A percentile compares a stretch with the other conserved stretches of the same genome.
Conservation (phyloP, 345 rosid species). For the Salix koriyanagi region DNA sequence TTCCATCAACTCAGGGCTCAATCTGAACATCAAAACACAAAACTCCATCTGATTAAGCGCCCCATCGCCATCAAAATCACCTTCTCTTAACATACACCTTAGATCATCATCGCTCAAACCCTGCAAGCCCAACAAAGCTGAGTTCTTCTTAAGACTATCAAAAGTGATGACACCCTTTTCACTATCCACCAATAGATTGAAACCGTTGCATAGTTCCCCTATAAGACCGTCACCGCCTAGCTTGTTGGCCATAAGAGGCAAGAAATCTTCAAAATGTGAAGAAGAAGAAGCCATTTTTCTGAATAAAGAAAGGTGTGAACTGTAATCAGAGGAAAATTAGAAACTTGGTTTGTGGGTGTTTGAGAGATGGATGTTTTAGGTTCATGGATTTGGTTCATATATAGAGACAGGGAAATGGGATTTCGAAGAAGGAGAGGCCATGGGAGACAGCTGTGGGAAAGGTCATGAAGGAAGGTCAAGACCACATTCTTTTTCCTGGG, state of each 20-base stretch:
- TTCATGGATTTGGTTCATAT: neutral
- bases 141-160: slow-evolving; percentile 58
- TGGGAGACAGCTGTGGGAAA: slow-evolving; percentile 53
- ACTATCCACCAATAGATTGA: slow-evolving; percentile 57
- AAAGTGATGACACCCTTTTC: slow-evolving; percentile 70
- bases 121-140: slow-evolving; percentile 59
- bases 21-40: slow-evolving; percentile 84
- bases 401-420: slow-evolving; percentile 21
- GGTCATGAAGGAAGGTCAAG: slow-evolving; percentile 28
- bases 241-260: slow-evolving; percentile 74
- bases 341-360: neutral
- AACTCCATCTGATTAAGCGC: slow-evolving; percentile 87
- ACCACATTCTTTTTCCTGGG: neutral
- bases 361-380: neutral
- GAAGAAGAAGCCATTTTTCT: slow-evolving; percentile 33
- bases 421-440: slow-evolving; percentile 60
- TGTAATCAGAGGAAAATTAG: neutral
- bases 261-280: slow-evolving; percentile 50
- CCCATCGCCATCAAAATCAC: slow-evolving; percentile 73
- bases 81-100: slow-evolving; percentile 59
- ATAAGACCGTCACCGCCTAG: slow-evolving; percentile 79
- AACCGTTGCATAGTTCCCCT: slow-evolving; percentile 77
- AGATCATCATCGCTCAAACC: slow-evolving; percentile 73
- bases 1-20: slow-evolving; percentile 81
- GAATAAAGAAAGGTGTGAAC: neutral